Evolutionary conservation across 345 rosid genomes (phyloP).

Genomic region (Populus euphratica): DNA sequence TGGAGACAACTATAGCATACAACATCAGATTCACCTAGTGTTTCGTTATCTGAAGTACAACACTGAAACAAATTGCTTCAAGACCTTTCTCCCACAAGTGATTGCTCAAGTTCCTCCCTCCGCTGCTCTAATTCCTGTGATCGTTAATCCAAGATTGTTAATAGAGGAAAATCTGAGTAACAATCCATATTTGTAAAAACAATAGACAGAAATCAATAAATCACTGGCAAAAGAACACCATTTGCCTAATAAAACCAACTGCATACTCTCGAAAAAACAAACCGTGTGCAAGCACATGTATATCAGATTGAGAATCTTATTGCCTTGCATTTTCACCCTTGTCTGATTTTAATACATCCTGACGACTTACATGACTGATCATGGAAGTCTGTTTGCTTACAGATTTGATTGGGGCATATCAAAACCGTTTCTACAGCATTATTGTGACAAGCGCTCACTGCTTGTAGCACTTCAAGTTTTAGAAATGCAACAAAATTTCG

Average conservation of each 20-base stretch:
- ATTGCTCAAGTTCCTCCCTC: constrained; percentile 80
- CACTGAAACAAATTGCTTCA: constrained; percentile 16
- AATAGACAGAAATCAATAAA: not conserved
- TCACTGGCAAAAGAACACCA: not conserved
- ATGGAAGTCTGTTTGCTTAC: no score
- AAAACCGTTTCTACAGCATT: not conserved
- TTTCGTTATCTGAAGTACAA: not conserved
- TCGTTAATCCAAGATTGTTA: not conserved
- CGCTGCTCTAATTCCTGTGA: constrained; percentile 75
- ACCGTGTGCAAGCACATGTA: not conserved
- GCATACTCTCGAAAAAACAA: not conserved
- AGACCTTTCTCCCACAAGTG: constrained; percentile 52
- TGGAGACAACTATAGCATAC: constrained; percentile 1
- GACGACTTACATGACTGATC: not conserved
- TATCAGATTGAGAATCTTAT: not conserved
- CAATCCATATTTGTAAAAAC: not conserved
- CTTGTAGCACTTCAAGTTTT: not conserved
- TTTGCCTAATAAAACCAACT: not conserved
- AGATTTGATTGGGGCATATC: no score
- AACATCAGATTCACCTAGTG: not conserved
- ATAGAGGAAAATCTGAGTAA: not conserved
- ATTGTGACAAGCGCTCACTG: not conserved
- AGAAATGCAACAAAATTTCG: not conserved
- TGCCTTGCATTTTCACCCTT: not conserved
- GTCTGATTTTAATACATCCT: not conserved